phyloP scores from a whole-genome alignment of 148 eudicot species.

The Amaranthus cruentus region DNA sequence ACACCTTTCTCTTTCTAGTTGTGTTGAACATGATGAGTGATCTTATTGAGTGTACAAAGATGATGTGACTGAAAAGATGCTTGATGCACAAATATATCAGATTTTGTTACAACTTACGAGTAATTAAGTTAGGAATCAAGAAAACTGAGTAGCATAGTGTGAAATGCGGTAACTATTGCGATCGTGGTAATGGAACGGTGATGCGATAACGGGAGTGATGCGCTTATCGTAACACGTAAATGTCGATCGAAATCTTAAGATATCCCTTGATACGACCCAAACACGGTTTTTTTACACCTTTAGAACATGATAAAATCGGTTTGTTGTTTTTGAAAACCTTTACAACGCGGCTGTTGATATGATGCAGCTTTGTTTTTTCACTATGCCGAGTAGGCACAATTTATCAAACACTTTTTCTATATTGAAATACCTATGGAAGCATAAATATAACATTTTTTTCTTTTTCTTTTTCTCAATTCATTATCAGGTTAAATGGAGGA shows the following conservation, averaged over 20 bases:
- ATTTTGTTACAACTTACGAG: background rate
- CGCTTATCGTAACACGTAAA: too few species aligned
- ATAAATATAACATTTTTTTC: background rate
- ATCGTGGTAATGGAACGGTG: too few species aligned
- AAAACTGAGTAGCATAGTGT: too few species aligned
- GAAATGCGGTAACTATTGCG: too few species aligned
- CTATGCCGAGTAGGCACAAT: background rate
- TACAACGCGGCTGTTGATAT: too few species aligned
- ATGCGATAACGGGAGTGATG: too few species aligned
- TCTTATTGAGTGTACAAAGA: background rate
- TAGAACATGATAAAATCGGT: too few species aligned
- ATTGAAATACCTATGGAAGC: background rate
- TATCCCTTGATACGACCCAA: too few species aligned
- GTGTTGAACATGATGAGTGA: background rate
- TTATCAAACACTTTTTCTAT: background rate
- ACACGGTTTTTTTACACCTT: too few species aligned
- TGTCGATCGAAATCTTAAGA: too few species aligned
- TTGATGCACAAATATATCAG: background rate
- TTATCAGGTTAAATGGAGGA: conserved; percentile 74
- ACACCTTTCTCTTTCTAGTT: background rate
- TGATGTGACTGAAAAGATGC: background rate
- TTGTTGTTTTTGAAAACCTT: too few species aligned
- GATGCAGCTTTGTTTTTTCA: too few species aligned
- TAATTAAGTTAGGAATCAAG: background rate
- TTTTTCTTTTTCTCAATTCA: background rate